A percentile compares a stretch with the other conserved stretches of the same genome.
Conservation (phyloP, 805 yeast species). For the Yamadazyma insecticola region DNA sequence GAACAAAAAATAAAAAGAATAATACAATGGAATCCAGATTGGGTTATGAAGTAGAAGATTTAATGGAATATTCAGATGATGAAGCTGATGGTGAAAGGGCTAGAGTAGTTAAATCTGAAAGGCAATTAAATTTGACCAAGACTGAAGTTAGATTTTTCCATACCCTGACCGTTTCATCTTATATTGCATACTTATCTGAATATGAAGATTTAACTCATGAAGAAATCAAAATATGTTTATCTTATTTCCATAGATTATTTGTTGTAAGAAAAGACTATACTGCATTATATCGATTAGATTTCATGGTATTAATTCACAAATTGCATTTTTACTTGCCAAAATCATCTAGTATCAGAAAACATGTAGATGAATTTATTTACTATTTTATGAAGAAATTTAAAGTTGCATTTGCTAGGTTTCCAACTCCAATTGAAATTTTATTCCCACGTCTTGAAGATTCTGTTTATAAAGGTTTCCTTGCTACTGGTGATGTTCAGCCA, state of each 20-base stretch:
- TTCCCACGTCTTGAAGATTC: constrained; percentile 54
- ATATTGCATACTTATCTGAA: constrained; percentile 55
- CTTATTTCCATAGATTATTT: constrained; percentile 69
- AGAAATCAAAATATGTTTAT: constrained; percentile 58
- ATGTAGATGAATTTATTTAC: constrained; percentile 59
- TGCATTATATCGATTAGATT: constrained; percentile 63
- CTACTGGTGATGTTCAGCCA: constrained; percentile 49
- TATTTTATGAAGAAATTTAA: constrained; percentile 61
- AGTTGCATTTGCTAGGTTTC: constrained; percentile 41
- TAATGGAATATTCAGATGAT: constrained; percentile 33
- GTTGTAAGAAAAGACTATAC: constrained; percentile 55
- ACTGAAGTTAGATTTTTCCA: constrained; percentile 47
- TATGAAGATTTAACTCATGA: constrained; percentile 58
- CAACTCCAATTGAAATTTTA: constrained; percentile 62
- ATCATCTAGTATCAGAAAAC: constrained; percentile 45
- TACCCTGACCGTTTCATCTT: constrained; percentile 60
- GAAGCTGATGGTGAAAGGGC: constrained; percentile 27
- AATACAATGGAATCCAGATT: constrained; percentile 18
- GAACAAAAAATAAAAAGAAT: constrained; percentile 20
- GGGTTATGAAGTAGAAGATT: constrained; percentile 12
- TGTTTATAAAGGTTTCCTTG: constrained; percentile 46
- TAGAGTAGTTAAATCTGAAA: constrained; percentile 37
- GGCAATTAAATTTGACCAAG: constrained; percentile 40
- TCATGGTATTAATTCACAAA: constrained; percentile 56
- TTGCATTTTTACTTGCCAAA: constrained; percentile 45